Conservation (phyloP, 331 rosid genomes). For the Phaseolus coccineus region DNA sequence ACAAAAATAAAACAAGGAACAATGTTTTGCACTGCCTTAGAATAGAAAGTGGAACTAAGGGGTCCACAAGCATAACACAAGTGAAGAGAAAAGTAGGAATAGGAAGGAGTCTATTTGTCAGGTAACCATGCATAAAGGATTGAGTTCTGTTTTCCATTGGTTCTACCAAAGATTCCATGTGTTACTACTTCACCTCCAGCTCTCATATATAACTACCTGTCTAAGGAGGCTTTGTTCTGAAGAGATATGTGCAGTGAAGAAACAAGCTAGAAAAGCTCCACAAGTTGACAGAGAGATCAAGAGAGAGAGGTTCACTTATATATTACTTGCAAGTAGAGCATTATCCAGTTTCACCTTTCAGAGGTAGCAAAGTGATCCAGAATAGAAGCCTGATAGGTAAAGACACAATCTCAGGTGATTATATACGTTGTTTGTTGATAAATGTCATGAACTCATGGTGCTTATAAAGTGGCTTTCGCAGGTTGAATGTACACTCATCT, state of each 20-base stretch:
- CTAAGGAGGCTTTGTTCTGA: conserved; percentile 47
- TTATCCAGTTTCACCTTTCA: conserved; percentile 40
- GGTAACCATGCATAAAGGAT: conserved; percentile 59
- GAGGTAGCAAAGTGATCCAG: conserved; percentile 38
- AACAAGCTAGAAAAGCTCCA: conserved; percentile 33
- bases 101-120: conserved; percentile 55
- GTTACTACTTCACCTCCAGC: conserved; percentile 40
- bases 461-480: conserved; percentile 28
- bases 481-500: conserved; percentile 69
- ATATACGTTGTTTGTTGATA: conserved; percentile 17
- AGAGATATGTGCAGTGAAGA: conserved; percentile 45
- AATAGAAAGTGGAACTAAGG: conserved; percentile 47
- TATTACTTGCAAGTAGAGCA: conserved; percentile 44
- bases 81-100: conserved; percentile 39
- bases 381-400: conserved; percentile 46
- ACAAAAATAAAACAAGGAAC: conserved; percentile 4
- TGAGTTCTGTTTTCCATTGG: conserved; percentile 49
- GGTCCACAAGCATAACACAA: conserved; percentile 54
- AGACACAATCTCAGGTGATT: conserved; percentile 21
- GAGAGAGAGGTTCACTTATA: conserved; percentile 20
- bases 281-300: neutral
- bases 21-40: conserved; percentile 38
- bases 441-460: conserved; percentile 1
- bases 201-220: conserved; percentile 54
- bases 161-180: conserved; percentile 63